These are phyloP conservation scores for Azolla pinnata DNA, from an alignment of 75 land plant species.

Conservation along the genomic window DNA sequence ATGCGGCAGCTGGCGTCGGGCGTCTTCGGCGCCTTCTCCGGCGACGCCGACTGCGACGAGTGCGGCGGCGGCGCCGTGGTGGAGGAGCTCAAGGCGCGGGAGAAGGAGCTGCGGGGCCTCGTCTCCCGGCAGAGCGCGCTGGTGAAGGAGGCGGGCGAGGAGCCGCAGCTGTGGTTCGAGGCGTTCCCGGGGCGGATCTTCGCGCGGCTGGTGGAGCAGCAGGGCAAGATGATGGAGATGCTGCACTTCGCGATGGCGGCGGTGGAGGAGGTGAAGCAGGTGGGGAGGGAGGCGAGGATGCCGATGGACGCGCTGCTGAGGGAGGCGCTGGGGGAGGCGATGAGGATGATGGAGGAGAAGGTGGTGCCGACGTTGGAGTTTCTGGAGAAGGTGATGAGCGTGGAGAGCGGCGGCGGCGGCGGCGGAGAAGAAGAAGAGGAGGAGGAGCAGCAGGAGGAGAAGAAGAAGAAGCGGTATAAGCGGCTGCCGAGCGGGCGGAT, in stretches of 20 bases:
- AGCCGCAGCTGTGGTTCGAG: constrained; percentile 67
- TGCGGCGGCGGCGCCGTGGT: neutral
- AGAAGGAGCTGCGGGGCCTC: constrained; percentile 13
- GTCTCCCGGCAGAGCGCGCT: constrained; percentile 22
- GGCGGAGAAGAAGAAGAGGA: no score
- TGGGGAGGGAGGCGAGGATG: neutral
- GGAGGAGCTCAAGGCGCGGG: constrained; percentile 15
- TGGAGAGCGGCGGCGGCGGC: no score
- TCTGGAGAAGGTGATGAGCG: neutral
- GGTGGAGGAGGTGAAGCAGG: constrained; percentile 5
- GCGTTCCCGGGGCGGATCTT: constrained; percentile 43
- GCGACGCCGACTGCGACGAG: neutral
- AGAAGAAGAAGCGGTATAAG: no score
- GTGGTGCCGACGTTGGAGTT: neutral
- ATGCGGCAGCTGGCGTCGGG: constrained; percentile 19
- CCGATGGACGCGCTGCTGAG: neutral
- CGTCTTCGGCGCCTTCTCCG: constrained; percentile 4
- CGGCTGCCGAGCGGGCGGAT: no score
- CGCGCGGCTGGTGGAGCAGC: constrained; percentile 16
- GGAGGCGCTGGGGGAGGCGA: neutral
- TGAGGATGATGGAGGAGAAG: constrained; percentile 1
- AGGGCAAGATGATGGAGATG: constrained; percentile 36
- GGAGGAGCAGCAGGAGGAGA: no score
- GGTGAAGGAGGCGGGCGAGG: constrained; percentile 42
- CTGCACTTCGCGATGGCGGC: constrained; percentile 19